These are phyloP conservation scores for Synchytrium microbalum DNA, from an alignment of 371 early-diverging fungal species.

Conservation along the genomic window DNA sequence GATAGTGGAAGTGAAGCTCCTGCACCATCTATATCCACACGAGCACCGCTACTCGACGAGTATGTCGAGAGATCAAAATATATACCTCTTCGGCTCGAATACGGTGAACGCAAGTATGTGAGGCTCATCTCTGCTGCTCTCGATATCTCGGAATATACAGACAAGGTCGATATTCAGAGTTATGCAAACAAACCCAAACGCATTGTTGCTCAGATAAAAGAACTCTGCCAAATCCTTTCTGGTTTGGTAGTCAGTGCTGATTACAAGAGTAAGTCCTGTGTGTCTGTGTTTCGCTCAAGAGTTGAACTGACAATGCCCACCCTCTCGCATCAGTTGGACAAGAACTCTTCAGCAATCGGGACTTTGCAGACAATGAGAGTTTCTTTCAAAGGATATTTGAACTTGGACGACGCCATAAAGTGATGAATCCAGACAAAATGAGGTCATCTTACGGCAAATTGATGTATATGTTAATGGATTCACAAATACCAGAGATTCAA, in stretches of 20 bases:
- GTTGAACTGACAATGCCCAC: too few relatives aligned
- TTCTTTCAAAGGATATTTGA: conserved; percentile 84
- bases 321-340: conserved; percentile 56
- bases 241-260: conserved; percentile 66
- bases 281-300: not conserved
- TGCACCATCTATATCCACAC: not conserved
- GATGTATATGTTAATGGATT: conserved; percentile 87
- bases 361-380: conserved; percentile 76
- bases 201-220: conserved; percentile 89
- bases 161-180: conserved; percentile 85
- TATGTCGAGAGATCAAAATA: conserved; percentile 77
- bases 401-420: conserved; percentile 92
- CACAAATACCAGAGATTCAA: conserved; percentile 74
- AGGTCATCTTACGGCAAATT: conserved; percentile 89
- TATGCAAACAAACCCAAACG: conserved; percentile 72
- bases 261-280: conserved; percentile 20
- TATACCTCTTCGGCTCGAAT: conserved; percentile 83
- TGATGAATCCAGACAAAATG: conserved; percentile 98
- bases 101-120: conserved; percentile 79
- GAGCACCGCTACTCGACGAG: conserved; percentile 10
- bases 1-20: too few relatives aligned
- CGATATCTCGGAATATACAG: conserved; percentile 85
- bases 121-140: conserved; percentile 89
- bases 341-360: conserved; percentile 71
- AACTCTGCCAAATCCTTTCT: conserved; percentile 85